Conservation (phyloP, 2,329 filamentous ascomycete species). For the Karstenula rhodostoma region DNA sequence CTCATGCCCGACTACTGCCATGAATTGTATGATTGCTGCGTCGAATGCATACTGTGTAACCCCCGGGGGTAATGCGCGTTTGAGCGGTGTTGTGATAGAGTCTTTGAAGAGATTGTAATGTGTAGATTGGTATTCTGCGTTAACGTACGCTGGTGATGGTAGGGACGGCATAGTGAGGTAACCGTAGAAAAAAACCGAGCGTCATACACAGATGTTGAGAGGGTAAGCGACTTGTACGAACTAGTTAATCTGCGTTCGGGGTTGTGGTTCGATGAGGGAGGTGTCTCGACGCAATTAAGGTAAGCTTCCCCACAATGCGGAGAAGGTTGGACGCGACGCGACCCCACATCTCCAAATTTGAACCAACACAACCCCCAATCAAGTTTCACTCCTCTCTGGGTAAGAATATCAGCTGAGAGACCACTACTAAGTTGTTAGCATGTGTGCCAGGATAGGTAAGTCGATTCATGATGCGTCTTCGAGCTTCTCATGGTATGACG, state of each 20-base stretch:
- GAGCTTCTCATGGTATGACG: no score
- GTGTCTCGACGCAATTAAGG: background rate
- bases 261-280: background rate
- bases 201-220: background rate
- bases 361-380: background rate
- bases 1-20: slow-evolving; percentile 47
- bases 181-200: background rate
- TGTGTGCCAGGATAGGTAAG: no score
- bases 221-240: background rate
- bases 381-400: no score
- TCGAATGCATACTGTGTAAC: slow-evolving; percentile 50
- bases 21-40: slow-evolving; percentile 48
- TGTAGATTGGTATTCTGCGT: slow-evolving; percentile 53
- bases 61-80: slow-evolving; percentile 52
- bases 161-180: slow-evolving; percentile 24
- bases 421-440: no score
- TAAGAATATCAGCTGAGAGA: no score
- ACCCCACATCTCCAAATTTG: slow-evolving; percentile 17
- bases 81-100: slow-evolving; percentile 49
- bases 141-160: slow-evolving; percentile 42
- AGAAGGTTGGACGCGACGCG: slow-evolving; percentile 3
- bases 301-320: slow-evolving; percentile 18
- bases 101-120: slow-evolving; percentile 54
- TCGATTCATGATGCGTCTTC: no score
- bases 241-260: background rate